Conservation (phyloP, 768 basidiomycete species). For the Pleurotus sapidus region DNA sequence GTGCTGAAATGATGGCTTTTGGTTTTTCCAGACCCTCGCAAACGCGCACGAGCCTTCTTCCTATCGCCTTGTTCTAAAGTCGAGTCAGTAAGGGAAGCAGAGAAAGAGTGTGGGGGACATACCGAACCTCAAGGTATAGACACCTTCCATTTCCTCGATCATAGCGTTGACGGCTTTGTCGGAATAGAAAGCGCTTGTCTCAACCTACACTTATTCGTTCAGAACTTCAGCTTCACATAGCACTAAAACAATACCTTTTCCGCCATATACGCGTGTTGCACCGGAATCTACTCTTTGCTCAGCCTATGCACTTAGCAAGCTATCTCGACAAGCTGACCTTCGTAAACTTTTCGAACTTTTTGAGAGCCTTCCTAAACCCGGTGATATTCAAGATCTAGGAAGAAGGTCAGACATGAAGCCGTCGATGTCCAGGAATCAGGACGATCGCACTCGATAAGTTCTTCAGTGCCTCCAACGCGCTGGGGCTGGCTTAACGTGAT, state of each 20-base stretch:
- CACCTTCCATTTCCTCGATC: constrained; percentile 72
- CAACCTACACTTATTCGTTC: constrained; percentile 41
- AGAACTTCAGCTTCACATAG: neutral
- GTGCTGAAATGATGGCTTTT: constrained; percentile 70
- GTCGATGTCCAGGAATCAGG: too few relatives aligned
- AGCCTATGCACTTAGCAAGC: neutral
- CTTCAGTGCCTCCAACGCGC: constrained; percentile 80
- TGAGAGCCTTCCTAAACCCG: constrained; percentile 84
- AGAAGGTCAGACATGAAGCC: neutral
- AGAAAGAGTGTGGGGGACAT: constrained; percentile 20
- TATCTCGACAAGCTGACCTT: constrained; percentile 34
- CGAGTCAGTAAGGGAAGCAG: neutral
- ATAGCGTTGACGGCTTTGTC: constrained; percentile 58
- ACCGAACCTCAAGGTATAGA: constrained; percentile 81
- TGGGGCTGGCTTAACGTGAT: constrained; percentile 17
- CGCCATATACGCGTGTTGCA: constrained; percentile 74
- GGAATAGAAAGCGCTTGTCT: constrained; percentile 64
- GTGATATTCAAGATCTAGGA: constrained; percentile 79
- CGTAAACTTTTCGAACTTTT: constrained; percentile 83
- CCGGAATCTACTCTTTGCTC: constrained; percentile 49
- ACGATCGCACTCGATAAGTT: constrained; percentile 70
- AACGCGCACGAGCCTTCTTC: constrained; percentile 68
- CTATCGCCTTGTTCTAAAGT: constrained; percentile 60
- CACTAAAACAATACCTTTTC: constrained; percentile 54
- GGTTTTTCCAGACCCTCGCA: constrained; percentile 49